Evolutionary conservation across 805 yeast genomes (phyloP), one percentile per base, ranked within the genome.

Genomic region (Lachancea nothofagi): DNA sequence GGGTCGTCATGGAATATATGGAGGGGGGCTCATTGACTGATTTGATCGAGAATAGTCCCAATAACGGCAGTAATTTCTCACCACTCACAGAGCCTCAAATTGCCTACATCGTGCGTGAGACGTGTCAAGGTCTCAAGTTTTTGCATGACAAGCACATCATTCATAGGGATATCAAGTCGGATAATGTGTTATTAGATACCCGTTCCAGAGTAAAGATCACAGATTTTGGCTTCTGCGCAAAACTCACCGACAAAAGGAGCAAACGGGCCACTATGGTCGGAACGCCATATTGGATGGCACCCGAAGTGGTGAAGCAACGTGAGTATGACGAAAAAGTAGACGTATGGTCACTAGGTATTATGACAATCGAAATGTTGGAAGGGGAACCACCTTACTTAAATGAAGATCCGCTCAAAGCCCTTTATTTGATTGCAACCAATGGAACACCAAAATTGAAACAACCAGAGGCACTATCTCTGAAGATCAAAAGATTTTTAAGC

Each of bases 281-380:
- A 25, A 93, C 99, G 0, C 98, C 99, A 10, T 93, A 93, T 60
- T 93, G 99, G 99, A 93, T 93, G 99, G 99, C 99, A 0, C 99
- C 99, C 1, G 99, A 93, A 63, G 97, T 93, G 38, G 97, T 93
- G 19, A 81, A 88, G 41, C 82, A 94, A 48, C 87, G 88, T 60
- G 97, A 89, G 54, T 93, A 93, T 56, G 98, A 94, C 42, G 95
- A 94, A 41, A 89, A 94, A 59, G 96, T 93, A 24, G 99, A 93
- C 62, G 85, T 94, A 38, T 93, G 99, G 99, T 87, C 97, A 7
- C 67, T 94, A 48, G 98, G 99, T 49, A 94, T 93, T 50, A 93
- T 93, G 97, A 80, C 89, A 7, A 93, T 93, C 54, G 99, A 93
- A 67, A 89, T 93, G 97, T 80, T 93, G 50, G 98, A 93, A 65